A percentile compares a stretch with the other conserved stretches of the same genome.
Conservation (phyloP, 306 rosid genomes). For the Prosopis cineraria region DNA sequence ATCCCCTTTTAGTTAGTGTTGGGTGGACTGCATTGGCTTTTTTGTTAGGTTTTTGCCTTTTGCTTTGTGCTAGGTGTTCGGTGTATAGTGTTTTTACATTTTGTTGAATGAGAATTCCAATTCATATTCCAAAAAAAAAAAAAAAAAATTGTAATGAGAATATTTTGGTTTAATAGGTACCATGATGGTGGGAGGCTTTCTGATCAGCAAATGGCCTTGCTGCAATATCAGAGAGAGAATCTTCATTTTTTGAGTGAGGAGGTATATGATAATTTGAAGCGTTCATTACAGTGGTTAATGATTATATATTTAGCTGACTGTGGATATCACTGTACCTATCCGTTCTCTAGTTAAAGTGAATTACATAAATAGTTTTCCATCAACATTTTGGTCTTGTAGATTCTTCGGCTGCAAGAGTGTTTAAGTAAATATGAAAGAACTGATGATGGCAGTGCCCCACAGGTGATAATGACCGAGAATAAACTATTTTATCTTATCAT, state of each 20-base stretch:
- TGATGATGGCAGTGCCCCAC: constrained; percentile 90
- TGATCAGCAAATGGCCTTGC: constrained; percentile 99
- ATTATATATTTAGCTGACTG: constrained; percentile 4
- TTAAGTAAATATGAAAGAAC: constrained; percentile 87
- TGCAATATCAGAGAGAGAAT: constrained; percentile 98
- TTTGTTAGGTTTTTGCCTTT: no score
- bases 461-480: constrained; percentile 53
- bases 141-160: constrained; percentile 32
- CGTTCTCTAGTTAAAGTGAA: neutral
- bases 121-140: no score
- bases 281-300: constrained; percentile 22
- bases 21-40: no score
- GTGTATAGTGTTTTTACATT: no score
- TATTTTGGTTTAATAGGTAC: constrained; percentile 62
- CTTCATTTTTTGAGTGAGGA: constrained; percentile 98
- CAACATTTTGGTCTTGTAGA: constrained; percentile 51
- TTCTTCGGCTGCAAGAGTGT: constrained; percentile 90
- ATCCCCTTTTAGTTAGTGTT: no score
- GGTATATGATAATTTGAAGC: constrained; percentile 52
- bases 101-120: no score
- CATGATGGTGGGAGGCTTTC: constrained; percentile 90
- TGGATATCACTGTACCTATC: neutral
- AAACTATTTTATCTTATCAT: constrained; percentile 8
- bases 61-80: no score
- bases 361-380: constrained; percentile 28